phyloP scores from a whole-genome alignment of 2,329 filamentous ascomycete genomes.

The Apiospora marii region DNA sequence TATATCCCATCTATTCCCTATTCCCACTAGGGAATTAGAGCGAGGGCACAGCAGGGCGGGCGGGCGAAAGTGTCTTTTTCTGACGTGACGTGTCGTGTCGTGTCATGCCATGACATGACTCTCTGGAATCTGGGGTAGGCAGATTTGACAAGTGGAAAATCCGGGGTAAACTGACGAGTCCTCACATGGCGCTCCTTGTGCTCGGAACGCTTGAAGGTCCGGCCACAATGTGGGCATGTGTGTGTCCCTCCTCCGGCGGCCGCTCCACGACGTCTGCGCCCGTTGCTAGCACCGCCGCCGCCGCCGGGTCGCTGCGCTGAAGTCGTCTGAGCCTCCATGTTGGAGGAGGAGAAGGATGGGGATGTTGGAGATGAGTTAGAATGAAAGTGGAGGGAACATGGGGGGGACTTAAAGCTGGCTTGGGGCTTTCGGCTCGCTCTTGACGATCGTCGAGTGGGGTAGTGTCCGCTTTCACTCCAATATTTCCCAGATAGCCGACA shows the following conservation, averaged over 20 bases:
- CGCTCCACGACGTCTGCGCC: slow-evolving; percentile 34
- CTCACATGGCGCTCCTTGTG: slow-evolving; percentile 55
- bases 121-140: not conserved
- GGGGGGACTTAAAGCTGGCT: slow-evolving; percentile 18
- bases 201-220: slow-evolving; percentile 55
- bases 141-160: slow-evolving; percentile 26
- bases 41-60: not conserved
- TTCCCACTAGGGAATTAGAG: slow-evolving; percentile 13
- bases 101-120: slow-evolving; percentile 18
- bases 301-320: slow-evolving; percentile 27
- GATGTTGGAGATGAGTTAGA: slow-evolving; percentile 21
- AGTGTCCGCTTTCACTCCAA: slow-evolving; percentile 20
- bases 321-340: slow-evolving; percentile 27
- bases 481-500: slow-evolving; percentile 21
- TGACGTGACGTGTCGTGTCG: not conserved
- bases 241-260: slow-evolving; percentile 33
- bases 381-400: slow-evolving; percentile 21
- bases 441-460: slow-evolving; percentile 24
- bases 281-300: not conserved
- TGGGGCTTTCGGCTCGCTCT: slow-evolving; percentile 8
- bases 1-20: slow-evolving; percentile 16
- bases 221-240: slow-evolving; percentile 50
- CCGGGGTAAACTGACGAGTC: slow-evolving; percentile 47
- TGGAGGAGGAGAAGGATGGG: slow-evolving; percentile 25
- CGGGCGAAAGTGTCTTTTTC: not conserved